These are phyloP conservation scores for Ustilago lituana DNA, from an alignment of 1,284 basidiomycete species.

Conservation along the genomic window DNA sequence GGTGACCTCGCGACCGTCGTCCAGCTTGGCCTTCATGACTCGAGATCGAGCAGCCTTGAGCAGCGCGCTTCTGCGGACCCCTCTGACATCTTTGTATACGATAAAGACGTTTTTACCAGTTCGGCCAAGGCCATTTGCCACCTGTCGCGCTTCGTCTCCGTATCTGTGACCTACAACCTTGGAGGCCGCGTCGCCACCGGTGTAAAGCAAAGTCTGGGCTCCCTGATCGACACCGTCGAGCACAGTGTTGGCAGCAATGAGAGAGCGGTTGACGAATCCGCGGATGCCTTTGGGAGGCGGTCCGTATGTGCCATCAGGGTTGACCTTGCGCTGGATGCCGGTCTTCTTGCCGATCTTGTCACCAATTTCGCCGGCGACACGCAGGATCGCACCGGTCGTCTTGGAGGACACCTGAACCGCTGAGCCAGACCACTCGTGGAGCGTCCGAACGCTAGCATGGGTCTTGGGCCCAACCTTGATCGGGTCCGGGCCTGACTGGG, in stretches of 20 bases:
- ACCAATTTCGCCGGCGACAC: constrained; percentile 60
- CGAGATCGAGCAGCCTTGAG: constrained; percentile 61
- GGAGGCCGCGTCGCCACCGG: constrained; percentile 58
- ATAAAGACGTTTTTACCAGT: constrained; percentile 60
- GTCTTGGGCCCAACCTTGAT: constrained; percentile 33
- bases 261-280: constrained; percentile 63
- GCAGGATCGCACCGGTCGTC: constrained; percentile 61
- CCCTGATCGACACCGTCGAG: constrained; percentile 66
- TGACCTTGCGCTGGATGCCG: constrained; percentile 62
- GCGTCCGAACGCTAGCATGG: constrained; percentile 18
- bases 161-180: constrained; percentile 66
- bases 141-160: constrained; percentile 62
- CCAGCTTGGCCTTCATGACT: constrained; percentile 33
- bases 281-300: constrained; percentile 57
- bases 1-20: constrained; percentile 35
- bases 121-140: constrained; percentile 56
- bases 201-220: constrained; percentile 54
- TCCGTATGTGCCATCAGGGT: constrained; percentile 34
- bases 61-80: constrained; percentile 60
- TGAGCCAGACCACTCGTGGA: constrained; percentile 40
- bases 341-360: constrained; percentile 64
- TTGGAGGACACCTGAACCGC: constrained; percentile 52
- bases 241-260: constrained; percentile 65
- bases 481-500: constrained; percentile 18
- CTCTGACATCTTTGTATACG: constrained; percentile 65